These are phyloP conservation scores for Naematelia aurantialba DNA, from an alignment of 768 basidiomycete species.

Conservation along the genomic window DNA sequence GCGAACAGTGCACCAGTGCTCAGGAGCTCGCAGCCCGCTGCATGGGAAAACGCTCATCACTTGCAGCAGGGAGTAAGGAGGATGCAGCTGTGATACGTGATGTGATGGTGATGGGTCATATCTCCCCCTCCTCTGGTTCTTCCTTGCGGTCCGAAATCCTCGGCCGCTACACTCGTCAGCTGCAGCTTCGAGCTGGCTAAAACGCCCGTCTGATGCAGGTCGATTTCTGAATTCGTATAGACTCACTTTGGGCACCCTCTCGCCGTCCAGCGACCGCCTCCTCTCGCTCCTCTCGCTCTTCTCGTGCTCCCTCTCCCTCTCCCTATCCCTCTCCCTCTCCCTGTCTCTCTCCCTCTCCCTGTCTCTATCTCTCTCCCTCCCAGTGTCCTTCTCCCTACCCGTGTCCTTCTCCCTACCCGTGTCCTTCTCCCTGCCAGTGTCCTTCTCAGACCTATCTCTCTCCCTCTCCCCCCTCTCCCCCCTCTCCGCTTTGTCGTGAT, in stretches of 20 bases:
- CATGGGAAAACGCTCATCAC: no score
- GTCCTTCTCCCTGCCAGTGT: constrained; percentile 34
- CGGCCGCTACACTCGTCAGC: constrained; percentile 21
- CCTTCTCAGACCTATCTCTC: no score
- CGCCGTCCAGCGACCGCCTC: constrained; percentile 16
- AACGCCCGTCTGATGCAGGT: no score
- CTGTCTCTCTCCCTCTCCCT: constrained; percentile 30
- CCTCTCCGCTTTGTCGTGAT: constrained; percentile 9
- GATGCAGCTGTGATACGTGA: no score
- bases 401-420: constrained; percentile 16
- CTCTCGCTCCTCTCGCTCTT: constrained; percentile 19
- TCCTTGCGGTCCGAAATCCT: constrained; percentile 25
- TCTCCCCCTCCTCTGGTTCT: constrained; percentile 43
- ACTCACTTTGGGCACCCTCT: constrained; percentile 31
- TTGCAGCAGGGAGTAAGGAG: no score
- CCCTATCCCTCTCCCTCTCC: constrained; percentile 36
- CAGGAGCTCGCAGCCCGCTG: no score
- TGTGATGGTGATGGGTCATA: no score
- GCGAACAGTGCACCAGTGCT: no score
- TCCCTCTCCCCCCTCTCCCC: constrained; percentile 19
- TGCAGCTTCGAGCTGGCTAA: no score
- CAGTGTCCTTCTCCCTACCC: constrained; percentile 27
- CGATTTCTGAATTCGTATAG: constrained; percentile 1
- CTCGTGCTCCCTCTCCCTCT: constrained; percentile 53
- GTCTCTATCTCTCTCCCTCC: constrained; percentile 23